Conservation (phyloP, 2,329 filamentous ascomycete species). For the Zasmidium citrigriseum region DNA sequence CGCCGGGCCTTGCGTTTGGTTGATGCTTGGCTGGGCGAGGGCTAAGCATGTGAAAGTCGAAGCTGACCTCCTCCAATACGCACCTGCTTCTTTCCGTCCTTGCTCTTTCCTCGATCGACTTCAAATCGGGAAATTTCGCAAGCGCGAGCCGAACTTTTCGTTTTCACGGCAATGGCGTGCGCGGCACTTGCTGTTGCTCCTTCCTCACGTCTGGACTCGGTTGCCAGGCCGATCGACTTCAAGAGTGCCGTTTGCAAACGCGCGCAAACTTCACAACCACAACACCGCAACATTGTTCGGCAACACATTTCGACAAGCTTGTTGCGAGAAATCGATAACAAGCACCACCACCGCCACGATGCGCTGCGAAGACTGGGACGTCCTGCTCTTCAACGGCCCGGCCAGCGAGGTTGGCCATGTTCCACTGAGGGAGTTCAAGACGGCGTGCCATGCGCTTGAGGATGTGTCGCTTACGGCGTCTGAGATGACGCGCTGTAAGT, state of each 20-base stretch:
- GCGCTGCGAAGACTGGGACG: conserved; percentile 86
- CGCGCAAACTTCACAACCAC: neutral
- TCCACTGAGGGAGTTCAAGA: conserved; percentile 81
- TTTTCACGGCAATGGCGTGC: neutral
- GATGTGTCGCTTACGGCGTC: neutral
- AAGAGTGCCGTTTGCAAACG: neutral
- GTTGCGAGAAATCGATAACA: conserved; percentile 6
- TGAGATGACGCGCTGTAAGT: neutral
- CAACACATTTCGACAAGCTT: neutral
- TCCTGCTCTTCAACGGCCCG: conserved; percentile 71
- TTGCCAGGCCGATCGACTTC: neutral
- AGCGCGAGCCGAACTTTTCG: neutral
- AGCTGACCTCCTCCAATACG: conserved; percentile 4
- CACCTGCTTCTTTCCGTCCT: neutral
- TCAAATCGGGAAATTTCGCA: neutral
- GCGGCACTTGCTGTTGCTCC: neutral
- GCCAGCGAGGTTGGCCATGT: conserved; percentile 54
- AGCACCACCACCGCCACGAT: conserved; percentile 48
- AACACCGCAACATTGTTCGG: conserved; percentile 3
- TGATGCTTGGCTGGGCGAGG: neutral
- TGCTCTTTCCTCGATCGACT: neutral
- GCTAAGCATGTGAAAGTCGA: neutral
- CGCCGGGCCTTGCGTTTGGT: too few species aligned
- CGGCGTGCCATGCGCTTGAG: conserved; percentile 56
- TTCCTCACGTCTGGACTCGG: neutral